A percentile compares a stretch with the other conserved stretches of the same genome.
Conservation (phyloP, 331 rosid species). For the Malus hybrid region DNA sequence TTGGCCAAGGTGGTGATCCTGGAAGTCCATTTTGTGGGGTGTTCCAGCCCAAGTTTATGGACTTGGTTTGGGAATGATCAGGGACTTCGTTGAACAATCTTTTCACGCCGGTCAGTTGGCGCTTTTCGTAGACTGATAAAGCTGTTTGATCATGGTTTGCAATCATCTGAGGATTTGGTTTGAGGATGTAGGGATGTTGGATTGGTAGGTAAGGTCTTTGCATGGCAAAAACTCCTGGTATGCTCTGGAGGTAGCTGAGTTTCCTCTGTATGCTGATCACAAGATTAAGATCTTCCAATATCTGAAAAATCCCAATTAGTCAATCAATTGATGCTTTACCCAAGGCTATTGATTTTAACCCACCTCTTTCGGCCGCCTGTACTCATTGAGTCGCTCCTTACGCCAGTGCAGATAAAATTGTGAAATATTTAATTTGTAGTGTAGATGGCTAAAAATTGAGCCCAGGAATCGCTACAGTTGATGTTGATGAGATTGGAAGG, state of each 20-base stretch:
- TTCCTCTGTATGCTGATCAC: conserved; percentile 55
- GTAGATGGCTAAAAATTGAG: not conserved
- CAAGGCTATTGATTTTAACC: not conserved
- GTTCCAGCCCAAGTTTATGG: conserved; percentile 65
- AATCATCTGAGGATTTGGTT: conserved; percentile 40
- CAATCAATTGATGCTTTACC: not conserved
- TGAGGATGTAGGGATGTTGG: conserved; percentile 52
- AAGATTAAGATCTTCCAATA: conserved; percentile 61
- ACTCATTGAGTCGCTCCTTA: not conserved
- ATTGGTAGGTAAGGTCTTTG: conserved; percentile 66
- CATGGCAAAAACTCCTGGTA: conserved; percentile 66
- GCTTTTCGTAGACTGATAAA: conserved; percentile 20
- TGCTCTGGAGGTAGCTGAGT: conserved; percentile 72
- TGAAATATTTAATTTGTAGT: not conserved
- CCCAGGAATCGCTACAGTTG: not conserved
- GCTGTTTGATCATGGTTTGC: conserved; percentile 32
- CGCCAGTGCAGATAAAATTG: not conserved
- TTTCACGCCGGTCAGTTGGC: conserved; percentile 30
- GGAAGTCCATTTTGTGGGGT: conserved; percentile 31
- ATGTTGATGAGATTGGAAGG: not conserved
- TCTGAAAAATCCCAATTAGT: conserved; percentile 30
- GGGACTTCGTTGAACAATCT: conserved; percentile 40
- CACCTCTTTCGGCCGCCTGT: not conserved
- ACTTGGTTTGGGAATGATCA: conserved; percentile 35
- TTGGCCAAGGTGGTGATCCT: conserved; percentile 39